A percentile compares a stretch with the other conserved stretches of the same genome.
Evolutionary conservation across 2,329 filamentous ascomycete genomes (phyloP).

Genomic region (Trichophyton benhamiae): DNA sequence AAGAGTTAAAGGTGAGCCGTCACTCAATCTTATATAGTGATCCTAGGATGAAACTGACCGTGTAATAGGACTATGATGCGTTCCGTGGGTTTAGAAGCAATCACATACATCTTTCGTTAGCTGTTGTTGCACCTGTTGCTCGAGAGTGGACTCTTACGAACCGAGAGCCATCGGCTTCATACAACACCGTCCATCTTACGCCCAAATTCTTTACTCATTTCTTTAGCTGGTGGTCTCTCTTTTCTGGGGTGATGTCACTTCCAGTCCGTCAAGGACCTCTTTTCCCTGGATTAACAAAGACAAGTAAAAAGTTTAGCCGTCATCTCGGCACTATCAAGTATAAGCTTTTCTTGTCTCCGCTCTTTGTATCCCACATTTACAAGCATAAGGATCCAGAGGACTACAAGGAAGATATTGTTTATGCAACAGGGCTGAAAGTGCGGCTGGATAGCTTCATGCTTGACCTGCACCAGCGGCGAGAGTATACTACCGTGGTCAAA

Average conservation of each 20-base stretch:
- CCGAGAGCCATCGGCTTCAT: constrained; percentile 67
- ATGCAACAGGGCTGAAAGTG: constrained; percentile 91
- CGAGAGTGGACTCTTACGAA: constrained; percentile 73
- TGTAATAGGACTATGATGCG: constrained; percentile 60
- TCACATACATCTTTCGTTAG: constrained; percentile 90
- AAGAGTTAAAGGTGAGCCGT: constrained; percentile 36
- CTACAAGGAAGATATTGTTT: constrained; percentile 62
- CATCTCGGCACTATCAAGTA: constrained; percentile 99
- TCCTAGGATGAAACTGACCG: constrained; percentile 1
- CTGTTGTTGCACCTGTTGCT: constrained; percentile 73
- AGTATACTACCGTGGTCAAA: constrained; percentile 76
- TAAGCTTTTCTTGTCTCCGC: constrained; percentile 76
- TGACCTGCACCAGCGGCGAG: constrained; percentile 84
- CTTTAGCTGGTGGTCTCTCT: constrained; percentile 94
- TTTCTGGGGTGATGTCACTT: constrained; percentile 85
- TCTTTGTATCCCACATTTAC: constrained; percentile 95
- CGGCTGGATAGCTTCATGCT: constrained; percentile 95
- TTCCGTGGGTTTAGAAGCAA: constrained; percentile 92
- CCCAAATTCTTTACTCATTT: constrained; percentile 98
- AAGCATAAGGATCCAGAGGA: constrained; percentile 96
- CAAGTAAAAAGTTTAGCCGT: constrained; percentile 94
- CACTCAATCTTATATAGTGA: not conserved
- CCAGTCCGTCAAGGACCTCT: constrained; percentile 84
- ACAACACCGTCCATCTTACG: constrained; percentile 90
- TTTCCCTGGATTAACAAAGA: constrained; percentile 88